Evolutionary conservation across 345 rosid species (phyloP).

Genomic region (Erucastrum elatum): DNA sequence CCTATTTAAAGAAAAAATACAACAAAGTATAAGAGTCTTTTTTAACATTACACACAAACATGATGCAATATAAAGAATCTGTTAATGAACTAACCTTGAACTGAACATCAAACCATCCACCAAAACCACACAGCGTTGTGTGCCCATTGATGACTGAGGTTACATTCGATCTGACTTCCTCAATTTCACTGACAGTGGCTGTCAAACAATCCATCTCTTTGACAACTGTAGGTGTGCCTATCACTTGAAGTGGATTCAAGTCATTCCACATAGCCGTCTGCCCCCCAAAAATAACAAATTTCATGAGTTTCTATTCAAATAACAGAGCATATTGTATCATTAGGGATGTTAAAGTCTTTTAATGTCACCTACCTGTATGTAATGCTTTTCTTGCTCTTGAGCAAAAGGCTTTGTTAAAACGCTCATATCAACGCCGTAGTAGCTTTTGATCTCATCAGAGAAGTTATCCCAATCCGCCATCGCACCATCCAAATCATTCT

Average conservation of each 20-base stretch:
- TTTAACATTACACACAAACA: conserved; percentile 6
- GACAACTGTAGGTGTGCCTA: conserved; percentile 68
- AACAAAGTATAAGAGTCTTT: neutral
- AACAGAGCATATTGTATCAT: neutral
- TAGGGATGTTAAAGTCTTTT: neutral
- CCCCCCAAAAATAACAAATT: neutral
- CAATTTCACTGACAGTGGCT: conserved; percentile 68
- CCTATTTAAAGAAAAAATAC: conserved; percentile 46
- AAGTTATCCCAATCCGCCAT: conserved; percentile 88
- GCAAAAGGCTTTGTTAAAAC: conserved; percentile 64
- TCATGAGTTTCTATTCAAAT: neutral
- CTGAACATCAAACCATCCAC: conserved; percentile 99
- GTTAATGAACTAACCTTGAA: conserved; percentile 50
- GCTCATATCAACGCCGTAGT: conserved; percentile 88
- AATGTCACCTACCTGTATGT: conserved; percentile 71
- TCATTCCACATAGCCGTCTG: conserved; percentile 95
- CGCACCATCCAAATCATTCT: conserved; percentile 63
- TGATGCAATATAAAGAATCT: conserved; percentile 7
- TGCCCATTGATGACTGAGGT: conserved; percentile 49
- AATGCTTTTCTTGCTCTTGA: conserved; percentile 85
- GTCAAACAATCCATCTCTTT: conserved; percentile 91
- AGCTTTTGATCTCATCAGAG: conserved; percentile 56
- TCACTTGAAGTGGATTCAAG: conserved; percentile 86
- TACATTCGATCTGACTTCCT: conserved; percentile 63
- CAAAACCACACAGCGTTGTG: conserved; percentile 74